These are phyloP conservation scores for Zarea fungicola DNA, from an alignment of 2,329 filamentous ascomycete genomes.

Conservation along the genomic window DNA sequence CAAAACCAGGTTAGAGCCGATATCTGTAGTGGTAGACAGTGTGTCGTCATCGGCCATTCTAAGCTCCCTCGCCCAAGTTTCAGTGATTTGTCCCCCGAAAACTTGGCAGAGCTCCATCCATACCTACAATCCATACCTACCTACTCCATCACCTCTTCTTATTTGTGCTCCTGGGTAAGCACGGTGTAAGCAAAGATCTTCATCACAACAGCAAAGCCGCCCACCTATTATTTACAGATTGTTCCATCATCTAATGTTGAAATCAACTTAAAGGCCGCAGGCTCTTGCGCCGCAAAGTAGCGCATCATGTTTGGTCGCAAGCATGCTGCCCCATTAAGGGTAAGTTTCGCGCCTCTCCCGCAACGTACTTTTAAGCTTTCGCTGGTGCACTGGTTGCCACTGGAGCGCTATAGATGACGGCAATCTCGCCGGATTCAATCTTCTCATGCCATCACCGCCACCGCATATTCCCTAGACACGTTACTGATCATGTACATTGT, in stretches of 20 bases:
- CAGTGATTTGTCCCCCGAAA: conserved; percentile 11
- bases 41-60: conserved; percentile 14
- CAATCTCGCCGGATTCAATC: neutral
- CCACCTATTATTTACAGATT: neutral
- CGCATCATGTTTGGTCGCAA: conserved; percentile 19
- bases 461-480: neutral
- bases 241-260: conserved; percentile 2
- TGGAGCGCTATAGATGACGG: neutral
- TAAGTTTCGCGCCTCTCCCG: conserved; percentile 14
- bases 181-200: neutral
- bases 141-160: too few relatives aligned
- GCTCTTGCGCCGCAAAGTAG: neutral
- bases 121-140: neutral
- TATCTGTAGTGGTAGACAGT: conserved; percentile 1
- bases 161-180: neutral
- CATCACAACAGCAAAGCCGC: neutral
- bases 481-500: conserved; percentile 21
- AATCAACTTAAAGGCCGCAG: neutral
- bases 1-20: neutral
- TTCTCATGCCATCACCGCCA: neutral
- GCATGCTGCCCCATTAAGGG: conserved; percentile 15
- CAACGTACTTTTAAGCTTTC: conserved; percentile 6
- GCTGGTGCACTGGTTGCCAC: neutral
- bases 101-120: conserved; percentile 4
- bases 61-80: conserved; percentile 8